Conservation (phyloP, 2,329 filamentous ascomycete genomes). For the Metarhizium anisopliae region DNA sequence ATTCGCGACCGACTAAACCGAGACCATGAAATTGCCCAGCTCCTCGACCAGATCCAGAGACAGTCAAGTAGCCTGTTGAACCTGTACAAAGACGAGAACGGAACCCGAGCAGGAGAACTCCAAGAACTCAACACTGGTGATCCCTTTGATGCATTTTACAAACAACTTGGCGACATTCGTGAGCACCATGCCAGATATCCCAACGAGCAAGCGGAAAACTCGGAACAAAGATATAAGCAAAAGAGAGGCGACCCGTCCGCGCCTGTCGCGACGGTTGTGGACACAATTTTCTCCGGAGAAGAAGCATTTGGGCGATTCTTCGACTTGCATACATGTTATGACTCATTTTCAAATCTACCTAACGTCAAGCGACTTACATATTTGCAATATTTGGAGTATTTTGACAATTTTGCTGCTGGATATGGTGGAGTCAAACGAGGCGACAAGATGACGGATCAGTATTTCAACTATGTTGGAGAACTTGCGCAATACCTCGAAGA, state of each 20-base stretch:
- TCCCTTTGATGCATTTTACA: slow-evolving; percentile 85
- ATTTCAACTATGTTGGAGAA: slow-evolving; percentile 80
- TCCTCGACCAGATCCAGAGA: slow-evolving; percentile 77
- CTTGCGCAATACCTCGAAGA: slow-evolving; percentile 77
- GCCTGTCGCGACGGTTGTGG: slow-evolving; percentile 58
- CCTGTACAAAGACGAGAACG: slow-evolving; percentile 75
- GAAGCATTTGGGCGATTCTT: slow-evolving; percentile 90
- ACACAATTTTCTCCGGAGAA: slow-evolving; percentile 91
- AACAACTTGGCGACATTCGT: slow-evolving; percentile 70
- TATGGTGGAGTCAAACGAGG: slow-evolving; percentile 64
- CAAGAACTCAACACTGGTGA: slow-evolving; percentile 79
- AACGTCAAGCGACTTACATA: slow-evolving; percentile 80
- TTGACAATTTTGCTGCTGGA: slow-evolving; percentile 76
- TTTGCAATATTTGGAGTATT: slow-evolving; percentile 83
- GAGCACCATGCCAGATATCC: slow-evolving; percentile 86
- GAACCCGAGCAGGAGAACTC: slow-evolving; percentile 66
- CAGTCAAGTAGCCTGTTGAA: slow-evolving; percentile 74
- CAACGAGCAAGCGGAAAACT: slow-evolving; percentile 89
- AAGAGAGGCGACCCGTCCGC: slow-evolving; percentile 58
- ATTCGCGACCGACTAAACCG: slow-evolving; percentile 81
- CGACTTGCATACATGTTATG: slow-evolving; percentile 76
- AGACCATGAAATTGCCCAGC: slow-evolving; percentile 84
- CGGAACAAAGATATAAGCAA: slow-evolving; percentile 81
- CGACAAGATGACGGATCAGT: slow-evolving; percentile 86
- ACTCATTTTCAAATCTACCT: slow-evolving; percentile 82